Base-by-base conservation (phyloP, 2,329 filamentous ascomycete species). In the Alternaria triticina region DNA sequence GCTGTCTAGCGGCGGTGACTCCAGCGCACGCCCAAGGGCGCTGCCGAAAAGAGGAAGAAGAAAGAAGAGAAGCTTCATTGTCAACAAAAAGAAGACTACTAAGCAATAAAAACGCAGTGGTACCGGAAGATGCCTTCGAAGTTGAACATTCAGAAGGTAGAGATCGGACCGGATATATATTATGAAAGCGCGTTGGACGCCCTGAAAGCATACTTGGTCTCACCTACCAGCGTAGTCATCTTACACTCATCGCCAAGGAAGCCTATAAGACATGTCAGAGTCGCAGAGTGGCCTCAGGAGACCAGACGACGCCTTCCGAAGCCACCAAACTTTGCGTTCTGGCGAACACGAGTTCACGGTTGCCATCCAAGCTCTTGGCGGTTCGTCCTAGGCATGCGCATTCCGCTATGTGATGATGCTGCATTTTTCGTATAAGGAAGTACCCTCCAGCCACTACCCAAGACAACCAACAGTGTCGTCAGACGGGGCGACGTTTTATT, bases 1-100 rank as follows among this genome's bases (percentile, higher is more conserved):
- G 13, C 23, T 46, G 20, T 46, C 12, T 8, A 17, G 22, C 22
- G 23, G 22, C 22, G 44, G 25, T 1, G 17, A 33, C 13, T 49
- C 23, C 13, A 43, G 8, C 2, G 28, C 50, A 10, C 54, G 10
- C 13, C 49, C 60, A 22, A 62, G 50, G 13, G 23, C 50, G 22
- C 30, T 44, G 4, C 60, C 50, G 9, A 62, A 25, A n/a, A 62
- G 43, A 7, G 60, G 50, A 6, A 62, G n/a, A 23, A 62, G 25
- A 1, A 45, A 15, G 25, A 55, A 50, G 25, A 55, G n/a, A 10
- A 27, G 40, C 49, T 62, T 62, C 60, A 62, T 62, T 3, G 15
- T 50, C 20, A 33, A 33, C 8, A 20, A 44, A 1, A 22, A 27
- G 25, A 17, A 43, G 43, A 22, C 11, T 9, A 30, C 2, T 9